phyloP scores from a whole-genome alignment of 2,329 filamentous ascomycete genomes.

The Fusarium armeniacum region DNA sequence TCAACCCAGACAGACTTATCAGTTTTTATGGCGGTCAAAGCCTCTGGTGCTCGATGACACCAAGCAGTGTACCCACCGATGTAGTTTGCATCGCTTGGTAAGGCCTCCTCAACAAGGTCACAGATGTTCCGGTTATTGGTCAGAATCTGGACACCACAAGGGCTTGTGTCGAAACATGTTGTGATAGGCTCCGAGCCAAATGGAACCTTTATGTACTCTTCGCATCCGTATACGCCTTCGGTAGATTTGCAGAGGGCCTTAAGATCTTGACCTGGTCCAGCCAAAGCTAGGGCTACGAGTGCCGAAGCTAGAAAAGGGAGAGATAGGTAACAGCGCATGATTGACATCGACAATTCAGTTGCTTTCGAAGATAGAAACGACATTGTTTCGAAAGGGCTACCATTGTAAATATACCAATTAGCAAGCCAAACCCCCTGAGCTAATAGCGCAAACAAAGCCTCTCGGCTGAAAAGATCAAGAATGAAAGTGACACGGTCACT shows the following conservation, averaged over 20 bases:
- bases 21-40: constrained; percentile 22
- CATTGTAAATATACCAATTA: background rate
- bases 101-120: constrained; percentile 19
- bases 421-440: background rate
- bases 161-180: constrained; percentile 24
- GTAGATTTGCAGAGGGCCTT: constrained; percentile 28
- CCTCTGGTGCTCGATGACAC: constrained; percentile 9
- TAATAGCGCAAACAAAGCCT: background rate
- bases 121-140: constrained; percentile 29
- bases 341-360: accelerated
- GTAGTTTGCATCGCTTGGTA: constrained; percentile 18
- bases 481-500: constrained; percentile 3
- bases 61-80: constrained; percentile 15
- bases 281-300: background rate
- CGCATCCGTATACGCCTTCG: constrained; percentile 35
- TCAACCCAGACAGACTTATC: constrained; percentile 23
- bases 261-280: constrained; percentile 31
- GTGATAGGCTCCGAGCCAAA: constrained; percentile 30
- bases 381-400: background rate
- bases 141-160: constrained; percentile 31
- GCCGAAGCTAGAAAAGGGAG: constrained; percentile 4
- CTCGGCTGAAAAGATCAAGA: constrained; percentile 10
- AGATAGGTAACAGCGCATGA: background rate
- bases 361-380: background rate
- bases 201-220: constrained; percentile 18